These are phyloP conservation scores for Cymbopogon flexuosus DNA, from an alignment of 202 grass and related monocot species.

Conservation along the genomic window DNA sequence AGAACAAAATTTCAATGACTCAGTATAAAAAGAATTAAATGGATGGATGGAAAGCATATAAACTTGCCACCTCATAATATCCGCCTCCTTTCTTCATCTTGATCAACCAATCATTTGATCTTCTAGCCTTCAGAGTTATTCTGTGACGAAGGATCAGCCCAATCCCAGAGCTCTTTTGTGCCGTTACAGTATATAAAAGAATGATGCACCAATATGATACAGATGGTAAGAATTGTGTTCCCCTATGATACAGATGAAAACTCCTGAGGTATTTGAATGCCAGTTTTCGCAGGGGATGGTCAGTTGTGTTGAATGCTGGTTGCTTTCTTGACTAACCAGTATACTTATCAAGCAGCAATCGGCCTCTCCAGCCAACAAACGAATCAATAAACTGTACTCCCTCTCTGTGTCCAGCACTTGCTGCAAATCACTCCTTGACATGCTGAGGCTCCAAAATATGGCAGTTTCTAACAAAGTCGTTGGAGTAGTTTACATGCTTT, in stretches of 20 bases:
- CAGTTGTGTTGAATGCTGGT: slow-evolving; percentile 32
- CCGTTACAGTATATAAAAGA: slow-evolving; percentile 45
- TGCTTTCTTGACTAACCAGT: slow-evolving; percentile 27
- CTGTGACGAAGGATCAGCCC: slow-evolving; percentile 26
- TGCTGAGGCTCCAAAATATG: slow-evolving; percentile 71
- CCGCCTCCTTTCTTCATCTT: slow-evolving; percentile 19
- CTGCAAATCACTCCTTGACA: slow-evolving; percentile 26
- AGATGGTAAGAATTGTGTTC: slow-evolving; percentile 63
- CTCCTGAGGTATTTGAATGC: slow-evolving; percentile 33
- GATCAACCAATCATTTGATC: slow-evolving; percentile 17
- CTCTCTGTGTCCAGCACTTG: slow-evolving; percentile 19
- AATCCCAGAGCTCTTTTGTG: slow-evolving; percentile 25
- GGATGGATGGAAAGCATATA: slow-evolving; percentile 29
- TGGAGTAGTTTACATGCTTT: slow-evolving; percentile 82
- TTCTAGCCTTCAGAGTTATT: slow-evolving; percentile 33
- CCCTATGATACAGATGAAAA: slow-evolving; percentile 61
- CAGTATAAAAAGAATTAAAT: slow-evolving; percentile 37
- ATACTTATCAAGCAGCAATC: slow-evolving; percentile 18
- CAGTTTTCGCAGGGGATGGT: slow-evolving; percentile 19
- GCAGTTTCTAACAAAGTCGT: slow-evolving; percentile 81
- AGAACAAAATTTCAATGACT: slow-evolving; percentile 51
- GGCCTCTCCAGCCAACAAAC: slow-evolving; percentile 26
- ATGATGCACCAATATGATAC: slow-evolving; percentile 52
- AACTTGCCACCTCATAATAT: slow-evolving; percentile 16
- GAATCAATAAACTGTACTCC: not conserved